Conservation (phyloP, 2,329 filamentous ascomycete genomes). For the Rhinocladiella mackenziei region DNA sequence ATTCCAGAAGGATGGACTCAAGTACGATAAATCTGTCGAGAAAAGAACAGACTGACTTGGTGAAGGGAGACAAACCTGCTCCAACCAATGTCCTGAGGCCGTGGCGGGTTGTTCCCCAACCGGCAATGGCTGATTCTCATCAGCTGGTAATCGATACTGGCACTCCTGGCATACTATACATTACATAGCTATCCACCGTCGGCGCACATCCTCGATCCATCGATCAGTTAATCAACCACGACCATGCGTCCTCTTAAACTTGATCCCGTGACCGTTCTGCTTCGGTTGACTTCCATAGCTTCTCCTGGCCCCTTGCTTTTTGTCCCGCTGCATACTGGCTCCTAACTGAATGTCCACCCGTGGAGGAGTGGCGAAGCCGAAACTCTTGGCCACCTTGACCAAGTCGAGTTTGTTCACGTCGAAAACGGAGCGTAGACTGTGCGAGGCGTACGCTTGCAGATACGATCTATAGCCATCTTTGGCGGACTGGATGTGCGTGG, state of each 20-base stretch:
- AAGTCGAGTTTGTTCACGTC: slow-evolving; percentile 78
- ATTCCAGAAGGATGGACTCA: slow-evolving; percentile 34
- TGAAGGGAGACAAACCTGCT: slow-evolving; percentile 6
- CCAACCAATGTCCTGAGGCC: slow-evolving; percentile 45
- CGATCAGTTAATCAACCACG: no score
- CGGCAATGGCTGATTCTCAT: slow-evolving; percentile 52
- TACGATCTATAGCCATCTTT: slow-evolving; percentile 81
- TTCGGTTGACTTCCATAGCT: slow-evolving; percentile 75
- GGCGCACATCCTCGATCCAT: no score
- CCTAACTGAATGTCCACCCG: slow-evolving; percentile 75
- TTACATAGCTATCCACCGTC: no score
- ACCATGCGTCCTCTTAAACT: slow-evolving; percentile 50
- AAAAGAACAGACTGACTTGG: background rate
- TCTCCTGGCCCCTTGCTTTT: slow-evolving; percentile 64
- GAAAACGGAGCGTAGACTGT: slow-evolving; percentile 76
- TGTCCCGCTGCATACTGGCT: slow-evolving; percentile 68
- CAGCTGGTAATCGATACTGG: slow-evolving; percentile 59
- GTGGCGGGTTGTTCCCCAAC: slow-evolving; percentile 49
- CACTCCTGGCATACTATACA: slow-evolving; percentile 47
- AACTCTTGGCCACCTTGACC: slow-evolving; percentile 77
- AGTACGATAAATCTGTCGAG: slow-evolving; percentile 3
- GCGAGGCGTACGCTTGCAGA: slow-evolving; percentile 89
- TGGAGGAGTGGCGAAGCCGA: slow-evolving; percentile 73
- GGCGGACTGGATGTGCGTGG: slow-evolving; percentile 47
- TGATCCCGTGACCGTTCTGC: slow-evolving; percentile 48